phyloP scores from a whole-genome alignment of 257 asterid species.

The Parsonsia alboflavescens region DNA sequence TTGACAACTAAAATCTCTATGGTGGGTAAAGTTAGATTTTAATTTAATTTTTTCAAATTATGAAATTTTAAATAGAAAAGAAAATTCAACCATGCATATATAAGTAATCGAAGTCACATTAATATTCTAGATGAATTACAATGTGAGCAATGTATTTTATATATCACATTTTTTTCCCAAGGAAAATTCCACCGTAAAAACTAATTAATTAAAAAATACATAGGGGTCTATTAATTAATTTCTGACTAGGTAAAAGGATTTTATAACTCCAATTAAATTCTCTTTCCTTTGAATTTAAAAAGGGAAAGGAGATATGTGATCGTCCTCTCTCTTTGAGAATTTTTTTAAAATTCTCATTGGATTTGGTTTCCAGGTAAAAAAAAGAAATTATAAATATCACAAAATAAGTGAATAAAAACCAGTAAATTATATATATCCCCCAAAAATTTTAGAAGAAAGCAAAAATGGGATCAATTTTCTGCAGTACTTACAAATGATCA shows the following conservation, averaged over 20 bases:
- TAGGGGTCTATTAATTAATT: too few relatives aligned
- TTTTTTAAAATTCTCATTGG: conserved; percentile 3
- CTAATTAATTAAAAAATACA: neutral
- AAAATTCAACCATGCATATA: too few relatives aligned
- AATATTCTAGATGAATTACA: too few relatives aligned
- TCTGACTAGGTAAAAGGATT: too few relatives aligned
- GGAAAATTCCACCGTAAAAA: neutral
- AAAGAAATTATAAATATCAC: conserved; percentile 1
- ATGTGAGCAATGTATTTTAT: too few relatives aligned
- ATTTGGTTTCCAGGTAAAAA: conserved; percentile 1
- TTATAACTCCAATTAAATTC: neutral
- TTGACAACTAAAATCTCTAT: neutral
- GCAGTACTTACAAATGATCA: conserved; percentile 10
- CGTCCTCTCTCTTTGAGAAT: neutral
- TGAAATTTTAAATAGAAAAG: neutral
- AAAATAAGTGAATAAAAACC: neutral
- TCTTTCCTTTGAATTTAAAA: neutral
- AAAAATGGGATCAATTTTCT: neutral
- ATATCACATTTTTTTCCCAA: too few relatives aligned
- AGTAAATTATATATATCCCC: conserved; percentile 13
- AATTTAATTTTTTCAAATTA: too few relatives aligned
- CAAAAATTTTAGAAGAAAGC: conserved; percentile 24
- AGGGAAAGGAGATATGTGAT: neutral
- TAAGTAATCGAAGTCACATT: too few relatives aligned
- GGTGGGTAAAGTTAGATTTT: neutral